phyloP scores from a whole-genome alignment of 225 moss, liverwort and hornwort genomes.

The Pseudoscleropodium purum region DNA sequence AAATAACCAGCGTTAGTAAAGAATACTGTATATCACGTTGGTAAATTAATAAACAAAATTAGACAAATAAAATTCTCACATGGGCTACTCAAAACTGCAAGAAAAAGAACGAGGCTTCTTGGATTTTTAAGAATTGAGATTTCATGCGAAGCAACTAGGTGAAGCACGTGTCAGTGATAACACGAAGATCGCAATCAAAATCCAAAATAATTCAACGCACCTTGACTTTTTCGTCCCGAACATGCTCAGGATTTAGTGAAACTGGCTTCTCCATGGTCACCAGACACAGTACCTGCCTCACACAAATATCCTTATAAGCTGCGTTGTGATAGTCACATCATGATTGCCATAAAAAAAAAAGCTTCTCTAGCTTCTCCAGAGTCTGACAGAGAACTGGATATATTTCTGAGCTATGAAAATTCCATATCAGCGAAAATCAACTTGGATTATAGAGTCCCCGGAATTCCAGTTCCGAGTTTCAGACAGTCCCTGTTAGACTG shows the following conservation, averaged over 20 bases:
- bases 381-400: background rate
- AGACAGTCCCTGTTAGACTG: background rate
- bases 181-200: background rate
- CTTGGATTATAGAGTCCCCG: background rate
- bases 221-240: conserved; percentile 96
- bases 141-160: background rate
- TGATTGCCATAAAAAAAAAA: background rate
- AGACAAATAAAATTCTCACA: background rate
- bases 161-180: background rate
- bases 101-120: background rate
- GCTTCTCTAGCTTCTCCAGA: background rate
- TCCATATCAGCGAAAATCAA: background rate
- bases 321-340: background rate
- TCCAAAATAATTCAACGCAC: background rate
- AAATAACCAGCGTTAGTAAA: background rate
- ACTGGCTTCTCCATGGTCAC: conserved; percentile 95
- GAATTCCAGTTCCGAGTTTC: background rate
- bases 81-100: background rate
- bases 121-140: background rate
- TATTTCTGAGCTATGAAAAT: background rate
- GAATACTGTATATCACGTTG: background rate
- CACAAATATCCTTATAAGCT: background rate
- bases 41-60: background rate
- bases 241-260: conserved; percentile 72
- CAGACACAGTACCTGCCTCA: conserved; percentile 67